Percentiles rank a stretch among this genome's conserved stretches.
Conservation (phyloP, 2,329 filamentous ascomycete genomes). For the Lomentospora prolificans region DNA sequence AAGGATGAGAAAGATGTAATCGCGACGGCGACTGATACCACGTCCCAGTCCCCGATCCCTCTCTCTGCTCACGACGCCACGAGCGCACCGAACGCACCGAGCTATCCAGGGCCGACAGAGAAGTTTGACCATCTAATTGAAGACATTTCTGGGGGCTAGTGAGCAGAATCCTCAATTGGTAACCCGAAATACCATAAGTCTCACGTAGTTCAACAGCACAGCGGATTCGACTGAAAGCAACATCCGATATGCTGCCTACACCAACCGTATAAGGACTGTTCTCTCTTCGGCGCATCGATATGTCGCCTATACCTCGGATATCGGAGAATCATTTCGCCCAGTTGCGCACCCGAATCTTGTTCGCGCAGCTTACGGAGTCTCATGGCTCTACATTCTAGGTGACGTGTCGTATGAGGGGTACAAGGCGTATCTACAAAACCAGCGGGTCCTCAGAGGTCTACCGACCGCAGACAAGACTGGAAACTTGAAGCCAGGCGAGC, state of each 20-base stretch:
- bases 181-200: constrained; percentile 17
- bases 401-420: constrained; percentile 92
- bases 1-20: background rate
- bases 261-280: constrained; percentile 73
- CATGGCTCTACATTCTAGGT: constrained; percentile 84
- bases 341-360: constrained; percentile 80
- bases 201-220: constrained; percentile 32
- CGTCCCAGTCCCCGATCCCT: background rate
- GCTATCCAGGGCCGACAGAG: background rate
- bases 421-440: constrained; percentile 85
- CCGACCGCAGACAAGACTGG: constrained; percentile 15
- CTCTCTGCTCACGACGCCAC: background rate
- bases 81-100: background rate
- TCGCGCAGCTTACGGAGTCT: constrained; percentile 75
- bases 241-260: constrained; percentile 88
- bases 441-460: constrained; percentile 41
- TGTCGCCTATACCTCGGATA: constrained; percentile 92
- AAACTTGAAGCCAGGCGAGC: background rate
- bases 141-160: constrained; percentile 70
- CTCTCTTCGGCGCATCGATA: constrained; percentile 88
- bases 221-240: constrained; percentile 75
- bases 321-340: constrained; percentile 91
- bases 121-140: constrained; percentile 39
- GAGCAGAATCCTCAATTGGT: constrained; percentile 27
- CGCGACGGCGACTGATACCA: background rate